A percentile compares a stretch with the other conserved stretches of the same genome.
phyloP scores from a whole-genome alignment of 192 early-diverging fungal species.

The Coemansia sp. region DNA sequence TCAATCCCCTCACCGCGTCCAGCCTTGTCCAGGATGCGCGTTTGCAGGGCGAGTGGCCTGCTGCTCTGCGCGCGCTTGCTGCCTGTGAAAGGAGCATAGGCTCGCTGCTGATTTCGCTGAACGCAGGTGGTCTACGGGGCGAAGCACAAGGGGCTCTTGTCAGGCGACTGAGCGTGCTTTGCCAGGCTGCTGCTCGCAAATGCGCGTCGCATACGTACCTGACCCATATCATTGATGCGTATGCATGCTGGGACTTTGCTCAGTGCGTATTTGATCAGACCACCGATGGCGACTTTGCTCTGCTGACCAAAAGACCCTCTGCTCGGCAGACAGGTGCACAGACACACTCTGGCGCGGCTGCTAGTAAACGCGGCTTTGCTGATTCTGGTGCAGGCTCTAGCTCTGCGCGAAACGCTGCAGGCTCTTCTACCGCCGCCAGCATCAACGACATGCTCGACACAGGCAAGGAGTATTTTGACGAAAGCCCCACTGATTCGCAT shows the following conservation, averaged over 20 bases:
- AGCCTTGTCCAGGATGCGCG: background rate
- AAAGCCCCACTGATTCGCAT: background rate
- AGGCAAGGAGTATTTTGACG: too few species aligned
- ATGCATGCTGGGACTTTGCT: conserved; percentile 45
- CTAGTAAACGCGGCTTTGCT: too few species aligned
- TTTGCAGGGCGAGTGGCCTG: conserved; percentile 15
- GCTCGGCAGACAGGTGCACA: background rate
- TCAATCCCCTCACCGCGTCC: background rate
- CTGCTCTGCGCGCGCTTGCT: conserved; percentile 17
- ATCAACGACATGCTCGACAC: background rate
- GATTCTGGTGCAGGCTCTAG: too few species aligned
- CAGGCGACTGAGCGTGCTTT: conserved; percentile 13
- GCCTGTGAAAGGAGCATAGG: conserved; percentile 31
- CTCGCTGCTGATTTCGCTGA: conserved; percentile 9
- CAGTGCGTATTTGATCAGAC: conserved; percentile 39
- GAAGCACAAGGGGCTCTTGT: conserved; percentile 26
- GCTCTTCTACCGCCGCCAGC: background rate
- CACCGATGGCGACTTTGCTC: conserved; percentile 49
- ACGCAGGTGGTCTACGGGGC: conserved; percentile 1
- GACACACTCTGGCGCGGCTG: too few species aligned
- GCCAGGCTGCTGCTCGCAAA: conserved; percentile 27
- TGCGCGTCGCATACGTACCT: conserved; percentile 27
- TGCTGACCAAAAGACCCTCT: conserved; percentile 20
- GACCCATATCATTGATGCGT: conserved; percentile 26
- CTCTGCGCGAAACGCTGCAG: too few species aligned